Conservation (phyloP, 306 rosid genomes). For the Malus asiatica region DNA sequence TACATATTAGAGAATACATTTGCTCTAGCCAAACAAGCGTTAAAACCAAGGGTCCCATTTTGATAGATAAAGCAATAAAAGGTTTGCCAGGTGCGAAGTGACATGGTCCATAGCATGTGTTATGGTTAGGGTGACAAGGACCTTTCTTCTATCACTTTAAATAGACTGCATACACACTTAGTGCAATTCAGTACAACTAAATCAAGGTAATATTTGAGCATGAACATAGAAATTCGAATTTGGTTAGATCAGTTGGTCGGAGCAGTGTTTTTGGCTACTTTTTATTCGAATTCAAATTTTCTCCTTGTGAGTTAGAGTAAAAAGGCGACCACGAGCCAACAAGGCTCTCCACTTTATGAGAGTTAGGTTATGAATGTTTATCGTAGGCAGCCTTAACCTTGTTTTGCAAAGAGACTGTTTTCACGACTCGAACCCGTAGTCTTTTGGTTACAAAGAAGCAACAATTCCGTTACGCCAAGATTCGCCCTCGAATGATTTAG, state of each 20-base stretch:
- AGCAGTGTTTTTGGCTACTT: accelerated
- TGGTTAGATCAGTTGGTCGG: too few relatives aligned
- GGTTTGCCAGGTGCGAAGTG: not conserved
- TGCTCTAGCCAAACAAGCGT: not conserved
- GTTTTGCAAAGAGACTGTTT: too few relatives aligned
- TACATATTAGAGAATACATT: not conserved
- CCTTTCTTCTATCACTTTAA: not conserved
- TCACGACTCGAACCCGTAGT: accelerated
- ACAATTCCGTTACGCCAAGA: too few relatives aligned
- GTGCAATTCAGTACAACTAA: too few relatives aligned
- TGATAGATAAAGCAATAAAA: not conserved
- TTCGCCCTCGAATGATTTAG: too few relatives aligned
- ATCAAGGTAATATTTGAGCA: not conserved
- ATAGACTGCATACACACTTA: not conserved
- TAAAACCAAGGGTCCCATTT: not conserved
- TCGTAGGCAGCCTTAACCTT: accelerated
- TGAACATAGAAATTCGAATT: not conserved
- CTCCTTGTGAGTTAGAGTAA: not conserved
- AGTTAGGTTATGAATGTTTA: accelerated
- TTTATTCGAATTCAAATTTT: too few relatives aligned
- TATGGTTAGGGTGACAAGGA: not conserved
- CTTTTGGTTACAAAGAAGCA: too few relatives aligned
- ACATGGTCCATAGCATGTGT: not conserved
- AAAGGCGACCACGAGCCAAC: too few relatives aligned
- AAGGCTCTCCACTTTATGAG: too few relatives aligned